Evolutionary conservation across 1,284 basidiomycete genomes (phyloP).

Genomic region (Puccinia horiana): DNA sequence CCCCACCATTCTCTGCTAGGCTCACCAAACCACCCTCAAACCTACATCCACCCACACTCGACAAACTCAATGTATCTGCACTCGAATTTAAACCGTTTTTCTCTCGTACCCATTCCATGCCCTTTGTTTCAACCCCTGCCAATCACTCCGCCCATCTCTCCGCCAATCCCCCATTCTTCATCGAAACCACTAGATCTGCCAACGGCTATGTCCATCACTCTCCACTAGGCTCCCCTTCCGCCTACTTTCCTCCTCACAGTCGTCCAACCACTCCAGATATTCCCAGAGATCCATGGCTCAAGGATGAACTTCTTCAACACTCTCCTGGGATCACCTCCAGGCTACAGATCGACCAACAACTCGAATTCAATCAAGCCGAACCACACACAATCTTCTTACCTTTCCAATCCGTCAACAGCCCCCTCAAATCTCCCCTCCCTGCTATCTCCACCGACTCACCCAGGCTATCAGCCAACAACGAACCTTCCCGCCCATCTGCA

Average conservation of each 20-base stretch:
- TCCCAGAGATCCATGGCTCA: constrained; percentile 38
- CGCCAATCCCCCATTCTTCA: neutral
- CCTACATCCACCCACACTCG: neutral
- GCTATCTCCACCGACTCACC: neutral
- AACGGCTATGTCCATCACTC: neutral
- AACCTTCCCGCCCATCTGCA: constrained; percentile 1
- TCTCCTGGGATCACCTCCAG: neutral
- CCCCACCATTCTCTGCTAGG: neutral
- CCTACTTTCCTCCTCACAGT: neutral
- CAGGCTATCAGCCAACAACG: neutral
- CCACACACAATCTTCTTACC: neutral
- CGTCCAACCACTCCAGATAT: neutral
- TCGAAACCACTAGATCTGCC: neutral
- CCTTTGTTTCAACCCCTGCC: neutral
- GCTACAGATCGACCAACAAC: neutral
- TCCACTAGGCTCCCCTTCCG: neutral
- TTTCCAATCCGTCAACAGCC: neutral
- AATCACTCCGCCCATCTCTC: neutral
- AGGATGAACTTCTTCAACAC: neutral
- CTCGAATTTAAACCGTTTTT: constrained; percentile 29
- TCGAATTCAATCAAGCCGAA: neutral
- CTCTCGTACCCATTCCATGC: neutral
- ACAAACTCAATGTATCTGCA: constrained; percentile 26
- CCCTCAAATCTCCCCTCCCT: neutral
- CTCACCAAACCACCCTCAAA: neutral